Evolutionary conservation across 2,329 filamentous ascomycete genomes (phyloP).

Genomic region (Aspergillus tubingensis): DNA sequence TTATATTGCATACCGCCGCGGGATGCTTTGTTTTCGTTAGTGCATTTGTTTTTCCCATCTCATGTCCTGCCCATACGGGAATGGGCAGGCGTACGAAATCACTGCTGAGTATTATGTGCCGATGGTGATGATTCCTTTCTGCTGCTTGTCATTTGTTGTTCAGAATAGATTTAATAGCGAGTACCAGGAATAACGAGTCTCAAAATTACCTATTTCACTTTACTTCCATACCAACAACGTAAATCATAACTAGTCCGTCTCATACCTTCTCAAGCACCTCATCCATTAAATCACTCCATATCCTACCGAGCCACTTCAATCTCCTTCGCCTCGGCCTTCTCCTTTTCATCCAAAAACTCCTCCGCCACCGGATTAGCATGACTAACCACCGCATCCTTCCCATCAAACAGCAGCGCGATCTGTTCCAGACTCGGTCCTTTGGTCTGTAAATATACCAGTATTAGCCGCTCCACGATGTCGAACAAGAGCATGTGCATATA

Average conservation of each 20-base stretch:
- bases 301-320: not conserved
- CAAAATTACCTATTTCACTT: not conserved
- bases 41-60: constrained; percentile 10
- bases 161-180: constrained; percentile 5
- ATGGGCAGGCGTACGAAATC: constrained; percentile 18
- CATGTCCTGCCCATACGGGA: constrained; percentile 12
- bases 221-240: not conserved
- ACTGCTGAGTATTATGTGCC: constrained; percentile 19
- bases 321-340: not conserved
- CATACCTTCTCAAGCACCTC: not conserved
- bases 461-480: too few species aligned
- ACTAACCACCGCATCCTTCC: constrained; percentile 19
- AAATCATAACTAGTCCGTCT: not conserved
- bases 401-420: constrained; percentile 33
- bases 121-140: constrained; percentile 21
- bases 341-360: constrained; percentile 1
- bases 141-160: not conserved
- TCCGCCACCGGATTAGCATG: constrained; percentile 1
- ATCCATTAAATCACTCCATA: too few species aligned
- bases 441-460: not conserved
- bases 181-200: constrained; percentile 2
- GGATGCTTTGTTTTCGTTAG: constrained; percentile 15
- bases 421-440: constrained; percentile 20
- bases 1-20: constrained; percentile 24
- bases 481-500: too few species aligned